Conservation (phyloP, 2,329 filamentous ascomycete genomes). For the Xylaria digitata region DNA sequence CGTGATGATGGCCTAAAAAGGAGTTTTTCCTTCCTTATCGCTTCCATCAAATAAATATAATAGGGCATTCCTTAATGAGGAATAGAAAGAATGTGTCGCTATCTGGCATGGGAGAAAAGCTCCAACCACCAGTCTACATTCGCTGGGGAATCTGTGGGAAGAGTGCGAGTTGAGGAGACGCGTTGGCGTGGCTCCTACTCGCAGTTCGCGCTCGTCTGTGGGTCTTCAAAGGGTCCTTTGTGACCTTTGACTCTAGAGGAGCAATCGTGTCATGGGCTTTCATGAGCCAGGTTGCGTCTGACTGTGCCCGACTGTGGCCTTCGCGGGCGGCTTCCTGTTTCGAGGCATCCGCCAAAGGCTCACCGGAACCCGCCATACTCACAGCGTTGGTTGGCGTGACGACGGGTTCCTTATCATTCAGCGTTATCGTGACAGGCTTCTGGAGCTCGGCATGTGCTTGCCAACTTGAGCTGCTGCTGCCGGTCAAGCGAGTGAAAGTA, state of each 20-base stretch:
- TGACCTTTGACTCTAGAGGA: constrained; percentile 31
- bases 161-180: constrained; percentile 48
- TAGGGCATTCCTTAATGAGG: not conserved
- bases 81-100: constrained; percentile 6
- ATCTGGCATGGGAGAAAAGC: not conserved
- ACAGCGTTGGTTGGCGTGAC: constrained; percentile 30
- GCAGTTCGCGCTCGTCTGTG: constrained; percentile 50
- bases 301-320: constrained; percentile 47
- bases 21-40: not conserved
- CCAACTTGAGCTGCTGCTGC: constrained; percentile 59
- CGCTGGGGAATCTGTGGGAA: constrained; percentile 45
- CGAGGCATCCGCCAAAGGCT: constrained; percentile 14
- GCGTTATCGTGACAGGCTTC: constrained; percentile 29
- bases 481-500: constrained; percentile 65
- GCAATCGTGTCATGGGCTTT: constrained; percentile 33
- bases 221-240: constrained; percentile 42
- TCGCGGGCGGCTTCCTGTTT: constrained; percentile 42
- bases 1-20: constrained; percentile 1
- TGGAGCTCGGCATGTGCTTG: constrained; percentile 39
- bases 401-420: constrained; percentile 39
- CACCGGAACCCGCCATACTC: constrained; percentile 28
- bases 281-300: constrained; percentile 47
- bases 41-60: not conserved
- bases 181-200: constrained; percentile 47
- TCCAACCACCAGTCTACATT: not conserved